A percentile compares a stretch with the other conserved stretches of the same genome.
These are phyloP conservation scores for Candida nanaspora DNA, from an alignment of 805 yeast species.

Conservation along the genomic window DNA sequence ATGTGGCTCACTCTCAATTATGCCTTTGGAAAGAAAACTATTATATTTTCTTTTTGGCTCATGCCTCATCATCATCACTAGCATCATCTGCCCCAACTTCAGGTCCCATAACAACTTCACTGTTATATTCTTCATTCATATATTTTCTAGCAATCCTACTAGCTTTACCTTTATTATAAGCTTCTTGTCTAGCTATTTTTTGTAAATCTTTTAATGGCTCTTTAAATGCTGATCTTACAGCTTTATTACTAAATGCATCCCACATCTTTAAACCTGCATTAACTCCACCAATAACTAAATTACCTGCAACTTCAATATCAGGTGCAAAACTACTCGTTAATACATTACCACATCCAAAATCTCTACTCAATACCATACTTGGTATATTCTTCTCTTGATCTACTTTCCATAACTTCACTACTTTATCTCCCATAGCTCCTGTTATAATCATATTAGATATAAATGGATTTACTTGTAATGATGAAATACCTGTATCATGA, in stretches of 20 bases:
- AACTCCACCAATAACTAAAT: slow-evolving; percentile 82
- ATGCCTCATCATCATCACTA: slow-evolving; percentile 47
- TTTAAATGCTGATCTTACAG: slow-evolving; percentile 66
- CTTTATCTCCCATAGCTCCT: slow-evolving; percentile 86
- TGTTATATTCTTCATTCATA: slow-evolving; percentile 36
- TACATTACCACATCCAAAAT: slow-evolving; percentile 91
- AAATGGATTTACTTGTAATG: slow-evolving; percentile 61
- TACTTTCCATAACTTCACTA: slow-evolving; percentile 82
- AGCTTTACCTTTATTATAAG: slow-evolving; percentile 46
- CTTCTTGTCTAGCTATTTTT: slow-evolving; percentile 48
- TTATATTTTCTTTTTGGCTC: slow-evolving; percentile 1
- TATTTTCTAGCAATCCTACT: slow-evolving; percentile 76
- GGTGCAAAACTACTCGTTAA: slow-evolving; percentile 77
- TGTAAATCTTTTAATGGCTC: slow-evolving; percentile 51
- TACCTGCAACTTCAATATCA: slow-evolving; percentile 77
- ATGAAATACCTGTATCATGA: slow-evolving; percentile 89
- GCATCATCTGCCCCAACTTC: slow-evolving; percentile 58
- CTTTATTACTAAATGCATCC: slow-evolving; percentile 80
- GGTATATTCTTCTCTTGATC: slow-evolving; percentile 41
- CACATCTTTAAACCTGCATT: slow-evolving; percentile 80
- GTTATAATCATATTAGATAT: slow-evolving; percentile 74
- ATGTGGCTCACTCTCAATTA: too few species aligned
- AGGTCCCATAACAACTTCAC: slow-evolving; percentile 55
- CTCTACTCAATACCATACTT: slow-evolving; percentile 83
- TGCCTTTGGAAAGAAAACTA: too few species aligned